Evolutionary conservation across 495 filamentous ascomycete species (phyloP).

Genomic region (Hypoxylon rickii): DNA sequence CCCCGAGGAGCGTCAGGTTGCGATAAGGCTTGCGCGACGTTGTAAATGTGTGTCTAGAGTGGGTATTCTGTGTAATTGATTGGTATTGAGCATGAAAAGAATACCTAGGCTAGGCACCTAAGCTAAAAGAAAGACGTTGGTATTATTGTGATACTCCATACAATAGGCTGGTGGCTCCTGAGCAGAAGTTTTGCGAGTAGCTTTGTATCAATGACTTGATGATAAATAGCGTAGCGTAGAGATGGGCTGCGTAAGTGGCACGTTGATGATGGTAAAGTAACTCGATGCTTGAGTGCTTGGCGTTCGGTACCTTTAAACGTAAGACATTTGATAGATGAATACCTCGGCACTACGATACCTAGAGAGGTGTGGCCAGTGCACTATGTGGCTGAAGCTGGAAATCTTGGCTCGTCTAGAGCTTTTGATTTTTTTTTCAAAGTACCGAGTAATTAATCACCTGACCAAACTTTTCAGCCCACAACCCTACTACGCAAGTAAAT

Average conservation of each 20-base stretch:
- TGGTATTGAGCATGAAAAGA: slow-evolving; percentile 7
- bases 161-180: not conserved
- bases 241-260: slow-evolving; percentile 2
- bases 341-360: not conserved
- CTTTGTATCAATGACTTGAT: not conserved
- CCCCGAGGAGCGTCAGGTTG: not conserved
- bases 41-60: slow-evolving; percentile 10
- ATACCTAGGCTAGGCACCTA: too few relatives aligned
- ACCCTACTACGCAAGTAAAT: slow-evolving; percentile 32
- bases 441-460: slow-evolving; percentile 19
- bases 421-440: not conserved
- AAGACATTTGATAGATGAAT: slow-evolving; percentile 18
- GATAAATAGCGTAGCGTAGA: not conserved
- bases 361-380: too few relatives aligned
- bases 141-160: not conserved
- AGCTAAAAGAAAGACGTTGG: not conserved
- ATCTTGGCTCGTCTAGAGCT: not conserved
- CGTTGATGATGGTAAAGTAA: slow-evolving; percentile 10
- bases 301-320: too few relatives aligned
- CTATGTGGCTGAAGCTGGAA: not conserved
- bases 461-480: slow-evolving; percentile 36
- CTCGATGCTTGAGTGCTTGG: slow-evolving; percentile 14
- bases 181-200: not conserved
- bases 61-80: slow-evolving; percentile 6
- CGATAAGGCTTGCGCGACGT: slow-evolving; percentile 5